A percentile compares a stretch with the other conserved stretches of the same genome.
phyloP scores from a whole-genome alignment of 208 protist genomes.

The Leishmania braziliensis region DNA sequence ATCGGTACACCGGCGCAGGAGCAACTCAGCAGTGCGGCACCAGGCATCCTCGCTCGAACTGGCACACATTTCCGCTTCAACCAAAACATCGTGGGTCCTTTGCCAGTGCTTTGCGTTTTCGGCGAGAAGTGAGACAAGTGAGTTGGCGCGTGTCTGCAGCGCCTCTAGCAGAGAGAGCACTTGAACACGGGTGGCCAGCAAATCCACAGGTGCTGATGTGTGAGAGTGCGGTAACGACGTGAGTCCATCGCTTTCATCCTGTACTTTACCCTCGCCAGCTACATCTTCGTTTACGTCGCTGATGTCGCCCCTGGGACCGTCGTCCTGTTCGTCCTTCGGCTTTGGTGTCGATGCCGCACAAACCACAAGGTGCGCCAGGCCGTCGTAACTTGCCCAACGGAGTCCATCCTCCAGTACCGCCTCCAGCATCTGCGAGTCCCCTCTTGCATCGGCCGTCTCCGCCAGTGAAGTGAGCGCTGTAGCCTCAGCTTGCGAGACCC shows the following conservation, averaged over 20 bases:
- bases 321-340: no score
- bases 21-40: slow-evolving; percentile 13
- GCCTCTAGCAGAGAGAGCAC: slow-evolving; percentile 31
- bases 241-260: not conserved
- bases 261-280: not conserved
- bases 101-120: slow-evolving; percentile 64
- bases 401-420: slow-evolving; percentile 12
- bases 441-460: not conserved
- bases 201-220: not conserved
- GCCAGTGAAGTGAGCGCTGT: slow-evolving; percentile 1
- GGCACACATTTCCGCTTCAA: slow-evolving; percentile 13
- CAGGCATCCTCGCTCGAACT: slow-evolving; percentile 15
- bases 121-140: slow-evolving; percentile 43
- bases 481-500: slow-evolving; percentile 23
- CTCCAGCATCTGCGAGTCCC: not conserved
- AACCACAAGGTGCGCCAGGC: slow-evolving; percentile 9
- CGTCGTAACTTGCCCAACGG: slow-evolving; percentile 17
- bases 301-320: not conserved
- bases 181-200: not conserved
- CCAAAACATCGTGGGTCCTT: slow-evolving; percentile 32
- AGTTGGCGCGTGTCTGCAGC: slow-evolving; percentile 35
- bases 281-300: not conserved
- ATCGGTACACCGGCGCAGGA: slow-evolving; percentile 11
- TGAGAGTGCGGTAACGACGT: not conserved
- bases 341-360: not conserved